A percentile compares a stretch with the other conserved stretches of the same genome.
Evolutionary conservation across 2,329 filamentous ascomycete genomes (phyloP).

Genomic region (Lomentospora prolificans): DNA sequence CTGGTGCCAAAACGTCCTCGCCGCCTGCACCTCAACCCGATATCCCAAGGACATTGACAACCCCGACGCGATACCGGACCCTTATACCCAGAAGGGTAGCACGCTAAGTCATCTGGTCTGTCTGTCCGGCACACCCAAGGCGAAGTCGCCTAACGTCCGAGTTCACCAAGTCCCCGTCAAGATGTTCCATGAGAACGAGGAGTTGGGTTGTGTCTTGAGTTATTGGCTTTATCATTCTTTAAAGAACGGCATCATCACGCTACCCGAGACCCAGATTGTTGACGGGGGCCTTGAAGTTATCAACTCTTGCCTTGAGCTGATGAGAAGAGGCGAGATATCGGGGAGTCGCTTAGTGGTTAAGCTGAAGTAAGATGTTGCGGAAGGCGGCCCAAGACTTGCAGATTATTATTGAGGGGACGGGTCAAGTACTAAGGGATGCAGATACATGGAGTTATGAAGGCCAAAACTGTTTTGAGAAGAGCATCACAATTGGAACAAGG

Average conservation of each 20-base stretch:
- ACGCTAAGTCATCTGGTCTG: conserved; percentile 49
- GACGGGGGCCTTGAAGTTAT: conserved; percentile 55
- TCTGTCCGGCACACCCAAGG: conserved; percentile 57
- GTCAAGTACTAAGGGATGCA: no score
- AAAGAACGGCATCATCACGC: conserved; percentile 36
- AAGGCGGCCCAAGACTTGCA: no score
- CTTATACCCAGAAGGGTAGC: not conserved
- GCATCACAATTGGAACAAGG: no score
- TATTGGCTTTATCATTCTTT: conserved; percentile 61
- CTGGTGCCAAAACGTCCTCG: conserved; percentile 8
- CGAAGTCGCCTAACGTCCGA: conserved; percentile 28
- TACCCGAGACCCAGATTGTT: conserved; percentile 56
- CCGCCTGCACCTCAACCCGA: conserved; percentile 14
- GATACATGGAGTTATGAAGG: no score
- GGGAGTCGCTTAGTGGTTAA: conserved; percentile 59
- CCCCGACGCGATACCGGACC: not conserved
- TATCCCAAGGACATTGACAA: conserved; percentile 2
- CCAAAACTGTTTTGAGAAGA: no score
- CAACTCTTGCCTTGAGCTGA: conserved; percentile 56
- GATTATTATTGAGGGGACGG: not conserved
- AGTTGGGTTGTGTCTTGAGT: conserved; percentile 52
- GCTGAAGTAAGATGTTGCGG: no score
- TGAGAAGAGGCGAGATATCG: conserved; percentile 56
- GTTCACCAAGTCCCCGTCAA: conserved; percentile 66
- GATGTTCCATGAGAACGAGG: conserved; percentile 58